Evolutionary conservation across 305 asterid species (phyloP).

Genomic region (Lippia alba): DNA sequence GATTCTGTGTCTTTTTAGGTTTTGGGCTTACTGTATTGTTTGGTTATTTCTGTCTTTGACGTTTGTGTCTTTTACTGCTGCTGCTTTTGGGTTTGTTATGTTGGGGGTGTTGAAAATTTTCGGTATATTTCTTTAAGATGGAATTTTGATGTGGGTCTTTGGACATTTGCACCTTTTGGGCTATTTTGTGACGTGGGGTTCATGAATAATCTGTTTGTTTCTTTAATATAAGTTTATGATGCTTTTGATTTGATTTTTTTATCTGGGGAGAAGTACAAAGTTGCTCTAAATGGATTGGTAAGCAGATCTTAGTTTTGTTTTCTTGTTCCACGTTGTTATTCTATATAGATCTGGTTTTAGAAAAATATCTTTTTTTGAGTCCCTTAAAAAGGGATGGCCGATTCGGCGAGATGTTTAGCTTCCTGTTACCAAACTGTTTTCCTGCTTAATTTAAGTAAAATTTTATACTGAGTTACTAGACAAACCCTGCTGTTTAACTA

Average conservation of each 20-base stretch:
- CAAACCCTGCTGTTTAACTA: not conserved
- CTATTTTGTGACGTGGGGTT: not conserved
- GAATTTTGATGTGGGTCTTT: slow-evolving; percentile 27
- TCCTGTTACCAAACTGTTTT: no score
- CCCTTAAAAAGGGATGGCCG: no score
- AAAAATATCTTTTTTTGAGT: not conserved
- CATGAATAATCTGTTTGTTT: not conserved
- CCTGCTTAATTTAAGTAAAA: not conserved
- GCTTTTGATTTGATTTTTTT: not conserved
- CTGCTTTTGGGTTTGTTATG: slow-evolving; percentile 15
- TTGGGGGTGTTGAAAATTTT: not conserved
- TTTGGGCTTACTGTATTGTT: slow-evolving; percentile 3
- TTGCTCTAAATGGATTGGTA: not conserved
- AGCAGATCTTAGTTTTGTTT: not conserved
- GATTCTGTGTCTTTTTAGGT: not conserved
- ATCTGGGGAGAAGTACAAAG: slow-evolving; percentile 16
- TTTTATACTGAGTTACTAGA: slow-evolving; percentile 2
- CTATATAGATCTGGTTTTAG: slow-evolving; percentile 27
- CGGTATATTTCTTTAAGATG: not conserved
- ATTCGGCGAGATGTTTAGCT: no score
- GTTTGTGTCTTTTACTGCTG: not conserved
- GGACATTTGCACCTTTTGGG: slow-evolving; percentile 8
- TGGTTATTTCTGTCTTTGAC: not conserved
- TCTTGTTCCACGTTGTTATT: not conserved
- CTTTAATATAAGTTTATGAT: not conserved